phyloP scores from a whole-genome alignment of 768 basidiomycete species.

The Termitomyces sp. region DNA sequence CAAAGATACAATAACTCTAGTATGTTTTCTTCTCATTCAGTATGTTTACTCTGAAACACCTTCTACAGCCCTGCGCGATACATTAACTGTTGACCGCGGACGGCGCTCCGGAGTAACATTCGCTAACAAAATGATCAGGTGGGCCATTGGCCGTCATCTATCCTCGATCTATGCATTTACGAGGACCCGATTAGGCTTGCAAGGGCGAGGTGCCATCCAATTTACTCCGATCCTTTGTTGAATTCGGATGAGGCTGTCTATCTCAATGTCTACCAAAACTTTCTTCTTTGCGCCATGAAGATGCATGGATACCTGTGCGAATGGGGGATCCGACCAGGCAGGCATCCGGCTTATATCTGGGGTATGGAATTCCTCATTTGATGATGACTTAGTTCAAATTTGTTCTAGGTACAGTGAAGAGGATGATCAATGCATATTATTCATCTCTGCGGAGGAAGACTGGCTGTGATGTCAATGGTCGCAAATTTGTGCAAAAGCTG shows the following conservation, averaged over 20 bases:
- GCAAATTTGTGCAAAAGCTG: conserved; percentile 41
- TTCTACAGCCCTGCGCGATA: conserved; percentile 44
- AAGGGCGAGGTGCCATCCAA: conserved; percentile 69
- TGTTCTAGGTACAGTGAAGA: conserved; percentile 52
- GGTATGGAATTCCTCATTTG: conserved; percentile 27
- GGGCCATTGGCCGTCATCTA: conserved; percentile 16
- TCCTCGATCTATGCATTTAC: background rate
- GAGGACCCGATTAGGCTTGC: conserved; percentile 42
- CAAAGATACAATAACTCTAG: conserved; percentile 58
- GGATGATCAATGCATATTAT: conserved; percentile 54
- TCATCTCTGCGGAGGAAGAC: conserved; percentile 44
- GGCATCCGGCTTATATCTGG: conserved; percentile 45
- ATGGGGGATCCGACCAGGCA: conserved; percentile 44
- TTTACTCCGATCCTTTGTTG: conserved; percentile 71
- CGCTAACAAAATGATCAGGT: conserved; percentile 72
- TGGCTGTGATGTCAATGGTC: conserved; percentile 24
- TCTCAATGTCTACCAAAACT: conserved; percentile 84
- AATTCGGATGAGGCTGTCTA: conserved; percentile 61
- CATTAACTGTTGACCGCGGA: conserved; percentile 66
- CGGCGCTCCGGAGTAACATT: conserved; percentile 64
- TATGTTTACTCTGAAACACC: background rate
- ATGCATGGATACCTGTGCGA: conserved; percentile 76
- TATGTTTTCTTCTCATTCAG: conserved; percentile 23
- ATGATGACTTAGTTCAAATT: background rate
- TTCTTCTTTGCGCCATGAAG: conserved; percentile 78